These are phyloP conservation scores for Plasmopara halstedii DNA, from an alignment of 352 stramenopile genomes.

Conservation along the genomic window DNA sequence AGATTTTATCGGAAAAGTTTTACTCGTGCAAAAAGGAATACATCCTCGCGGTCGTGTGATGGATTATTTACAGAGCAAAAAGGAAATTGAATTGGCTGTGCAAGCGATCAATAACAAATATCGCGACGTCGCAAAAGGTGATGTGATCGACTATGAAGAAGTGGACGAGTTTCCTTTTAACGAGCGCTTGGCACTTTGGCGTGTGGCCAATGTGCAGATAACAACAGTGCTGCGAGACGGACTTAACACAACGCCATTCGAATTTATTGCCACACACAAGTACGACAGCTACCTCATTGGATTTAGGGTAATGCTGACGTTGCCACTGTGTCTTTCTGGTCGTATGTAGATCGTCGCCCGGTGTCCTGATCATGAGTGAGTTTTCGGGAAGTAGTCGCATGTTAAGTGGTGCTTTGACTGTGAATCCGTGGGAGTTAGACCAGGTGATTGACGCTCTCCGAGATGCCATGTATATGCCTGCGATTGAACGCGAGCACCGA, in stretches of 20 bases:
- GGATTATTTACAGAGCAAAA: slow-evolving; percentile 92
- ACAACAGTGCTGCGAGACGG: slow-evolving; percentile 68
- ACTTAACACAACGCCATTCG: slow-evolving; percentile 75
- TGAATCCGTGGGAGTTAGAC: slow-evolving; percentile 96
- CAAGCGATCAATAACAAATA: slow-evolving; percentile 90
- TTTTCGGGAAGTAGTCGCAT: slow-evolving; percentile 94
- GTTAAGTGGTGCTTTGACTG: slow-evolving; percentile 91
- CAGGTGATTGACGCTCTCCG: slow-evolving; percentile 64
- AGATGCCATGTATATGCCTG: slow-evolving; percentile 66
- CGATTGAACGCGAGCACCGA: slow-evolving; percentile 61
- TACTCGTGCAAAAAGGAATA: slow-evolving; percentile 79
- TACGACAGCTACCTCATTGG: slow-evolving; percentile 8
- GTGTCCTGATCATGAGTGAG: slow-evolving; percentile 95
- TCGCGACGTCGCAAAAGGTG: slow-evolving; percentile 27
- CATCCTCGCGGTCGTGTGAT: slow-evolving; percentile 80
- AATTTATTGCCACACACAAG: slow-evolving; percentile 79
- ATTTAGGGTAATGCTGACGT: background rate
- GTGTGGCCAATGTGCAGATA: slow-evolving; percentile 67
- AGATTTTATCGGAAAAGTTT: slow-evolving; percentile 70
- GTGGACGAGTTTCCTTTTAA: slow-evolving; percentile 60
- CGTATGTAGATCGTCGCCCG: slow-evolving; percentile 41
- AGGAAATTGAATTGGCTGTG: slow-evolving; percentile 89
- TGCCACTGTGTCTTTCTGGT: background rate
- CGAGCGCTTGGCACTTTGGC: slow-evolving; percentile 68
- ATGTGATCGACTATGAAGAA: slow-evolving; percentile 76